These are phyloP conservation scores for Sophora flavescens DNA, from an alignment of 306 rosid species.

Conservation along the genomic window DNA sequence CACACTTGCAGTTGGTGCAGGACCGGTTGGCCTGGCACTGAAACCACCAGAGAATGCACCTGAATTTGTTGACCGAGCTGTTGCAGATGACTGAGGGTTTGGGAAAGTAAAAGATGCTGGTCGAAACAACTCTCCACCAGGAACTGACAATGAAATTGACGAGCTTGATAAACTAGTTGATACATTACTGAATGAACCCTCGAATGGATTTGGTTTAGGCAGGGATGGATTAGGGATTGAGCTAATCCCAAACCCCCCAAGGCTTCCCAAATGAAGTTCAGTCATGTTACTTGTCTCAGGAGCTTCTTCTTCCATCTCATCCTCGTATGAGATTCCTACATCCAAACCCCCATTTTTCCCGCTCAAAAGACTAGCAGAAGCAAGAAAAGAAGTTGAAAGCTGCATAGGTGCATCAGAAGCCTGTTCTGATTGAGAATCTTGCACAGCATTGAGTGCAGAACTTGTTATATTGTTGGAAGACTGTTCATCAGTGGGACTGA, in stretches of 20 bases:
- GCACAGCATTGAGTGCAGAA: slow-evolving; percentile 41
- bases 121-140: slow-evolving; percentile 77
- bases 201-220: slow-evolving; percentile 79
- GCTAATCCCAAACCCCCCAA: slow-evolving; percentile 71
- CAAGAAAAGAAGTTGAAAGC: slow-evolving; percentile 52
- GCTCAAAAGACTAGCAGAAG: slow-evolving; percentile 49
- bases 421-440: slow-evolving; percentile 53
- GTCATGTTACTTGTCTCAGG: slow-evolving; percentile 63
- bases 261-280: slow-evolving; percentile 69
- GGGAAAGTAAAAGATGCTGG: slow-evolving; percentile 87
- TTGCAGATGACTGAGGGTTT: slow-evolving; percentile 58
- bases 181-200: slow-evolving; percentile 68
- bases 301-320: slow-evolving; percentile 98
- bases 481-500: slow-evolving; percentile 35
- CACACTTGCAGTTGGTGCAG: slow-evolving; percentile 59
- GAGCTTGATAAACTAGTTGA: slow-evolving; percentile 52
- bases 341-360: slow-evolving; percentile 58
- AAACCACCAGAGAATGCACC: slow-evolving; percentile 71
- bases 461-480: slow-evolving; percentile 42
- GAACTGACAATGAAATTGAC: slow-evolving; percentile 57
- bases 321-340: slow-evolving; percentile 62
- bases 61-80: slow-evolving; percentile 62
- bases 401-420: slow-evolving; percentile 56
- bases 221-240: slow-evolving; percentile 60
- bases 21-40: slow-evolving; percentile 52